Conservation (phyloP, 202 grass and related monocot genomes). For the Dendrocalamus latiflorus region DNA sequence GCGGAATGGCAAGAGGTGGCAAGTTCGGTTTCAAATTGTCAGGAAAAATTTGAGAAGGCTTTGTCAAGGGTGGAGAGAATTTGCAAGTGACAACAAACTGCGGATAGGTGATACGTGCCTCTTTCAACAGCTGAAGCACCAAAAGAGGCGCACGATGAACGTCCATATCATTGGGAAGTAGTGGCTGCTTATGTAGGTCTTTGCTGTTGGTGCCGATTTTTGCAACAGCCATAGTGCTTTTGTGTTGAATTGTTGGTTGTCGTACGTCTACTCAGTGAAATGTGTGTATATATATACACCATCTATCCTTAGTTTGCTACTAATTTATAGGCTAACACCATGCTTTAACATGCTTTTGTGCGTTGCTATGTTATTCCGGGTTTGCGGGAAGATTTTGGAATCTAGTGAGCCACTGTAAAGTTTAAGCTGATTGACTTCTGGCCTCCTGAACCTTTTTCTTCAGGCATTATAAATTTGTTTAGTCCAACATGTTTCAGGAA, state of each 20-base stretch:
- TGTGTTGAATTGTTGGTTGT: background rate
- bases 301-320: background rate
- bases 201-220: background rate
- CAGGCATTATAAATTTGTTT: background rate
- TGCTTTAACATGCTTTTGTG: background rate
- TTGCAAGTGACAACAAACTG: constrained; percentile 38
- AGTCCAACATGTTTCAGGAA: background rate
- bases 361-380: background rate
- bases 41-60: background rate
- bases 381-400: background rate
- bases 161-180: constrained; percentile 25
- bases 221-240: background rate
- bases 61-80: constrained; percentile 23
- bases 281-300: background rate
- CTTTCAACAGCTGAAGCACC: constrained; percentile 35
- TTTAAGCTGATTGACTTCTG: background rate
- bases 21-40: background rate
- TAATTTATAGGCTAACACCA: background rate
- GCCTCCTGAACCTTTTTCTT: background rate
- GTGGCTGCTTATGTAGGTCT: background rate
- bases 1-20: constrained; percentile 13
- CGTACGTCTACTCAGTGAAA: background rate
- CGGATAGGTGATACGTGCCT: constrained; percentile 44
- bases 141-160: constrained; percentile 12
- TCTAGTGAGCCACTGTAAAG: background rate